phyloP scores from a whole-genome alignment of 1,284 basidiomycete genomes.

The Ganoderma lingzhi region DNA sequence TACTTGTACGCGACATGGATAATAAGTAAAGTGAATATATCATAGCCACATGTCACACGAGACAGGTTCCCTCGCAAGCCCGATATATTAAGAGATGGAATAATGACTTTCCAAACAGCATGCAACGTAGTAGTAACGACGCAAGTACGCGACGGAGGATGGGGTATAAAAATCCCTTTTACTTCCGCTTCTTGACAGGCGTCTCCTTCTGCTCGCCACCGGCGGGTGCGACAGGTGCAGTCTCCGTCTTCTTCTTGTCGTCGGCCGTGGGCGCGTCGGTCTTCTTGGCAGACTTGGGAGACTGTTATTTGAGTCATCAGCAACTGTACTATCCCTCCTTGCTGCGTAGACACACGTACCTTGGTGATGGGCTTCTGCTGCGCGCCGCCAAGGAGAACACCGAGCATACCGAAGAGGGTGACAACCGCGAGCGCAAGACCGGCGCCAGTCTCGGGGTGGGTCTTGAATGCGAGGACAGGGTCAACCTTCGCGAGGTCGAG shows the following conservation, averaged over 20 bases:
- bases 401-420: conserved; percentile 86
- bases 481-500: conserved; percentile 77
- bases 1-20: not conserved
- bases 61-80: conserved; percentile 36
- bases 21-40: conserved; percentile 1
- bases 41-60: not conserved
- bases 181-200: conserved; percentile 64
- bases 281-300: conserved; percentile 74
- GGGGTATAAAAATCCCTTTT: conserved; percentile 35
- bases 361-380: conserved; percentile 76
- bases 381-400: conserved; percentile 78
- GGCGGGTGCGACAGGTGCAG: conserved; percentile 71
- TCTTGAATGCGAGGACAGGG: conserved; percentile 80
- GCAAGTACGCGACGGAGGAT: conserved; percentile 26
- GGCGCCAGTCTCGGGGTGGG: conserved; percentile 85
- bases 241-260: conserved; percentile 71
- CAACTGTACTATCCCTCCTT: conserved; percentile 8
- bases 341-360: conserved; percentile 38
- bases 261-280: conserved; percentile 69
- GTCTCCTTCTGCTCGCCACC: conserved; percentile 72
- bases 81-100: conserved; percentile 38
- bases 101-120: conserved; percentile 37
- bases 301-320: conserved; percentile 45
- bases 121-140: conserved; percentile 31
- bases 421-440: conserved; percentile 77